These are phyloP conservation scores for Angomonas desouzai DNA, from an alignment of 208 protist species.

Conservation along the genomic window DNA sequence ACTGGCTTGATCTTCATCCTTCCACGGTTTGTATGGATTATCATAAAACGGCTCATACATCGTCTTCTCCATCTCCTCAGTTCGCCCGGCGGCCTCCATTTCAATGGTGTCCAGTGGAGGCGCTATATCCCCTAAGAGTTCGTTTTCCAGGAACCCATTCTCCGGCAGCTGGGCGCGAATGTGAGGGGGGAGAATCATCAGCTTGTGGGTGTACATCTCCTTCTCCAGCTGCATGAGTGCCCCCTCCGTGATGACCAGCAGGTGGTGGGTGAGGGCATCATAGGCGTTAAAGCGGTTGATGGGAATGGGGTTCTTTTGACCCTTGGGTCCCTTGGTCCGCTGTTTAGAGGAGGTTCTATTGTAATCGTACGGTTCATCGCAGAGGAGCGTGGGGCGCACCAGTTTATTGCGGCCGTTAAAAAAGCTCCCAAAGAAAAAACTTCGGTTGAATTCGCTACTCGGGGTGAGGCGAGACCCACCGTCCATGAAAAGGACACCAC, in stretches of 20 bases:
- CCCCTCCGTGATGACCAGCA: slow-evolving; percentile 86
- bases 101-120: slow-evolving; percentile 70
- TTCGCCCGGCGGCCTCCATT: slow-evolving; percentile 80
- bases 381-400: slow-evolving; percentile 81
- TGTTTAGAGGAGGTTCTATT: slow-evolving; percentile 76
- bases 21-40: slow-evolving; percentile 85
- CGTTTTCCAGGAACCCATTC: slow-evolving; percentile 59
- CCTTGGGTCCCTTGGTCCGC: slow-evolving; percentile 74
- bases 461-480: slow-evolving; percentile 84
- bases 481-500: slow-evolving; percentile 90
- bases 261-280: slow-evolving; percentile 80
- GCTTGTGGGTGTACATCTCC: slow-evolving; percentile 84
- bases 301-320: slow-evolving; percentile 88
- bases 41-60: slow-evolving; percentile 82
- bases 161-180: slow-evolving; percentile 86
- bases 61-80: slow-evolving; percentile 73
- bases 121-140: slow-evolving; percentile 64
- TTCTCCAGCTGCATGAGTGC: slow-evolving; percentile 86
- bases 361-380: slow-evolving; percentile 86
- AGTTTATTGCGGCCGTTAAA: slow-evolving; percentile 90
- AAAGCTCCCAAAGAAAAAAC: slow-evolving; percentile 91
- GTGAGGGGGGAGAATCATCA: slow-evolving; percentile 81
- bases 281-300: slow-evolving; percentile 91
- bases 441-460: slow-evolving; percentile 79
- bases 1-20: slow-evolving; percentile 66